Evolutionary conservation across 2,329 filamentous ascomycete species (phyloP).

Genomic region (Xenoacremonium recifei): DNA sequence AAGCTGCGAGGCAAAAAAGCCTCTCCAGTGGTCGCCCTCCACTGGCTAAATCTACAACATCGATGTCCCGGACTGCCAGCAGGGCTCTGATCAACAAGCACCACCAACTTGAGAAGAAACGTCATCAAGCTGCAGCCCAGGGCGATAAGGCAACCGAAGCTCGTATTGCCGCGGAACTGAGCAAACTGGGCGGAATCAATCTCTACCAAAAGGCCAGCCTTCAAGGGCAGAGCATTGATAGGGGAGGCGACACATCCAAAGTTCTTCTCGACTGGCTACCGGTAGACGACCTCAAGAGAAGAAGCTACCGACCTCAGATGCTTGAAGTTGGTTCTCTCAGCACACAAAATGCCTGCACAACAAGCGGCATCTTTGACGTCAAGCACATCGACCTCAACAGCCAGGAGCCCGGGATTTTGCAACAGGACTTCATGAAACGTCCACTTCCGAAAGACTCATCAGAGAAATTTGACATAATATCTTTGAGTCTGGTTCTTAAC

Average conservation of each 20-base stretch:
- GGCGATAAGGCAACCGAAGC: slow-evolving; percentile 50
- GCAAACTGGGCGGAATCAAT: slow-evolving; percentile 58
- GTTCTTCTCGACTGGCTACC: slow-evolving; percentile 63
- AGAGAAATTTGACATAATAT: slow-evolving; percentile 84
- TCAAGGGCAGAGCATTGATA: slow-evolving; percentile 64
- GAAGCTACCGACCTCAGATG: slow-evolving; percentile 52
- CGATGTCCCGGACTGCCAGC: slow-evolving; percentile 64
- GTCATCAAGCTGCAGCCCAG: slow-evolving; percentile 51
- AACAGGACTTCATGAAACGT: slow-evolving; percentile 93
- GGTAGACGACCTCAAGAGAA: slow-evolving; percentile 24
- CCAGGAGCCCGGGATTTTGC: slow-evolving; percentile 74
- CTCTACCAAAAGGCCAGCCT: slow-evolving; percentile 67
- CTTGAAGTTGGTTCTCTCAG: slow-evolving; percentile 90
- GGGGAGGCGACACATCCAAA: slow-evolving; percentile 66
- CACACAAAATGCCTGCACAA: slow-evolving; percentile 79
- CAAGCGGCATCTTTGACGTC: slow-evolving; percentile 67
- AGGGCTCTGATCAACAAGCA: slow-evolving; percentile 64
- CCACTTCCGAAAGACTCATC: slow-evolving; percentile 62
- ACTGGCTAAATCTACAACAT: slow-evolving; percentile 47
- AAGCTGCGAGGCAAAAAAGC: slow-evolving; percentile 45
- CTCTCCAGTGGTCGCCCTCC: slow-evolving; percentile 55
- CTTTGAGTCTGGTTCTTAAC: slow-evolving; percentile 88
- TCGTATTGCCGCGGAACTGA: slow-evolving; percentile 51
- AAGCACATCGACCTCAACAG: slow-evolving; percentile 88
- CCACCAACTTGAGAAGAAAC: slow-evolving; percentile 63